Evolutionary conservation across 2,329 filamentous ascomycete species (phyloP).

Genomic region (Rutstroemia sp.): DNA sequence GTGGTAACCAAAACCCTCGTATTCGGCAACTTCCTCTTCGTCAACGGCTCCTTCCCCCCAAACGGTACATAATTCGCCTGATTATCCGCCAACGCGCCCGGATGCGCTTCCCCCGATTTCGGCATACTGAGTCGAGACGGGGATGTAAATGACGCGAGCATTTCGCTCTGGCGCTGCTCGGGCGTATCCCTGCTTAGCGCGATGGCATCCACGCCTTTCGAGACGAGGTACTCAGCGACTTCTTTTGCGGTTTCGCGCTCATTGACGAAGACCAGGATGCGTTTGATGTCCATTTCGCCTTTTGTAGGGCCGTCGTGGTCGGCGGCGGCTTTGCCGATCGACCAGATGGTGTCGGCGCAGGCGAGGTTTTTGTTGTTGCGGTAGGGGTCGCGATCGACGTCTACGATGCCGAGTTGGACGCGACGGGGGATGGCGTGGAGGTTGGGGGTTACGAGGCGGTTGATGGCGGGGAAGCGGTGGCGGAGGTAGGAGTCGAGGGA

Average conservation of each 20-base stretch:
- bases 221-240: conserved; percentile 68
- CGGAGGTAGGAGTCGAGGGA: conserved; percentile 82
- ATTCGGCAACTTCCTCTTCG: conserved; percentile 48
- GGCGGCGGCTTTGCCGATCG: conserved; percentile 71
- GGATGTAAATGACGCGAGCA: conserved; percentile 64
- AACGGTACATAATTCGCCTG: conserved; percentile 29
- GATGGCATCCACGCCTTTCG: conserved; percentile 82
- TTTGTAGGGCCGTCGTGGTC: conserved; percentile 49
- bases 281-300: conserved; percentile 61
- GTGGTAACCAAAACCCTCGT: conserved; percentile 92
- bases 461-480: conserved; percentile 73
- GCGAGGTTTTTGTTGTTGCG: conserved; percentile 87
- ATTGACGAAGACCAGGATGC: conserved; percentile 93
- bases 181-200: conserved; percentile 80
- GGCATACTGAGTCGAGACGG: not conserved
- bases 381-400: conserved; percentile 89
- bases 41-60: conserved; percentile 20
- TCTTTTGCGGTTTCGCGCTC: conserved; percentile 84
- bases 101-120: conserved; percentile 19
- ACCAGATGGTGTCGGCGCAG: conserved; percentile 91
- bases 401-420: conserved; percentile 88
- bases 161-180: conserved; percentile 68
- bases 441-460: conserved; percentile 86
- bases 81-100: conserved; percentile 34
- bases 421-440: conserved; percentile 91